Evolutionary conservation across 2,329 filamentous ascomycete species (phyloP).

Genomic region (Phialocephala sp.): DNA sequence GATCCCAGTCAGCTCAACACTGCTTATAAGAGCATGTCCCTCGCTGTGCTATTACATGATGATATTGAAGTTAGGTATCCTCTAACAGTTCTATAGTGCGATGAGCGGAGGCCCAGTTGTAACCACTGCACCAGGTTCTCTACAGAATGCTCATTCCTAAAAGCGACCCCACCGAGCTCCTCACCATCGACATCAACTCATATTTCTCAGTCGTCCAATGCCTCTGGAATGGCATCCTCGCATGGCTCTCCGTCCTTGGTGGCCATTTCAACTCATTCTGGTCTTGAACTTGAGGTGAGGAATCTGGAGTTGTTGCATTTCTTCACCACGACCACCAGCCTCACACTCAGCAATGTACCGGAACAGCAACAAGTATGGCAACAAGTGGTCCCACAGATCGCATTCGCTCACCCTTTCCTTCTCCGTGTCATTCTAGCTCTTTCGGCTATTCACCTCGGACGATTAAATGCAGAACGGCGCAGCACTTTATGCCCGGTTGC

Average conservation of each 20-base stretch:
- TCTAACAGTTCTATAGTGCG: not conserved
- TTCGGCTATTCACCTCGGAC: constrained; percentile 24
- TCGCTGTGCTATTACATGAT: not conserved
- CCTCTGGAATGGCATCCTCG: not conserved
- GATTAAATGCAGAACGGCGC: constrained; percentile 11
- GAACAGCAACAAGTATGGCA: constrained; percentile 23
- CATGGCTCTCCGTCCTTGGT: not conserved
- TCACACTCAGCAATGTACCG: constrained; percentile 21
- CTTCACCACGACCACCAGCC: constrained; percentile 25
- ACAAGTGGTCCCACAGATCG: constrained; percentile 22
- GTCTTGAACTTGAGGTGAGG: constrained; percentile 7
- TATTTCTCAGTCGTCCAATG: not conserved
- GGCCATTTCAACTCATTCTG: not conserved
- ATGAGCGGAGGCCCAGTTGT: not conserved
- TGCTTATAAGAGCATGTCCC: too few relatives aligned
- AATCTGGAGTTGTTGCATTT: constrained; percentile 29
- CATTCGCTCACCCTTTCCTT: constrained; percentile 27
- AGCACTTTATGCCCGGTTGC: constrained; percentile 12
- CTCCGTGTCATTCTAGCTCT: constrained; percentile 24
- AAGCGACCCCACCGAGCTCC: not conserved
- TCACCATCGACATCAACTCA: not conserved
- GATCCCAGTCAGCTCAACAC: not conserved
- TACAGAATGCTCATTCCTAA: constrained; percentile 3
- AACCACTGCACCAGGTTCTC: not conserved
- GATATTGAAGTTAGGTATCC: not conserved